Conservation (phyloP, 1,139 yeast species). For the Hanseniaspora gamundiae region DNA sequence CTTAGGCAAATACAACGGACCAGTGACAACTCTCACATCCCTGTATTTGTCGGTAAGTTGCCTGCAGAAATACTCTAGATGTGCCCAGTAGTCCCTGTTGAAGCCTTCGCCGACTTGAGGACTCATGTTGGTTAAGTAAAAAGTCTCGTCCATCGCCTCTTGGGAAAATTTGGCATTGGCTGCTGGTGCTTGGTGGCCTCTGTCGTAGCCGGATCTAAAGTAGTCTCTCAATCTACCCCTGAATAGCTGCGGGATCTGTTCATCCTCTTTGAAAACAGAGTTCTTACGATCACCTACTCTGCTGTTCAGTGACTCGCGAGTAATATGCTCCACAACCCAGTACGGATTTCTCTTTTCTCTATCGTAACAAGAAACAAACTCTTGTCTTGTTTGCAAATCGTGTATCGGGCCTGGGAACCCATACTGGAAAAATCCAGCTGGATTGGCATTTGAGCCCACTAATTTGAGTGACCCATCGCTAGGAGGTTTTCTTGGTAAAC, state of each 20-base stretch:
- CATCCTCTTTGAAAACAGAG: constrained; percentile 81
- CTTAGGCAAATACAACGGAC: constrained; percentile 85
- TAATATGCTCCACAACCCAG: constrained; percentile 89
- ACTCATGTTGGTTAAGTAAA: constrained; percentile 75
- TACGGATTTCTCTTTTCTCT: constrained; percentile 77
- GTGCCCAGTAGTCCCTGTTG: constrained; percentile 96
- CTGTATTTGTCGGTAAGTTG: constrained; percentile 56
- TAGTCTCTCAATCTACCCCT: constrained; percentile 71
- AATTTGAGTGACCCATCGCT: constrained; percentile 5
- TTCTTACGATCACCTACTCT: constrained; percentile 56
- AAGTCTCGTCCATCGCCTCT: constrained; percentile 89
- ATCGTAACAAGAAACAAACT: constrained; percentile 78
- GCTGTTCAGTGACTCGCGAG: constrained; percentile 53
- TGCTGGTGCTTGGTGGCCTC: constrained; percentile 98
- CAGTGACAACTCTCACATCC: constrained; percentile 78
- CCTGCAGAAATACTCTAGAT: constrained; percentile 81
- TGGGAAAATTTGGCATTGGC: constrained; percentile 91
- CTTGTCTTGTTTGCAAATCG: constrained; percentile 61
- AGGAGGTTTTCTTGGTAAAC: background rate
- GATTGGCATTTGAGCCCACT: constrained; percentile 26
- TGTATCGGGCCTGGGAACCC: constrained; percentile 95
- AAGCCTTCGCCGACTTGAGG: constrained; percentile 98
- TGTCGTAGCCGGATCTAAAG: constrained; percentile 89
- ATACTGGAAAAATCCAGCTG: constrained; percentile 68
- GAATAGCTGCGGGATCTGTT: constrained; percentile 62